Base-by-base conservation (phyloP, 23 red algal genomes). In the Gracilaria domingensis region DNA sequence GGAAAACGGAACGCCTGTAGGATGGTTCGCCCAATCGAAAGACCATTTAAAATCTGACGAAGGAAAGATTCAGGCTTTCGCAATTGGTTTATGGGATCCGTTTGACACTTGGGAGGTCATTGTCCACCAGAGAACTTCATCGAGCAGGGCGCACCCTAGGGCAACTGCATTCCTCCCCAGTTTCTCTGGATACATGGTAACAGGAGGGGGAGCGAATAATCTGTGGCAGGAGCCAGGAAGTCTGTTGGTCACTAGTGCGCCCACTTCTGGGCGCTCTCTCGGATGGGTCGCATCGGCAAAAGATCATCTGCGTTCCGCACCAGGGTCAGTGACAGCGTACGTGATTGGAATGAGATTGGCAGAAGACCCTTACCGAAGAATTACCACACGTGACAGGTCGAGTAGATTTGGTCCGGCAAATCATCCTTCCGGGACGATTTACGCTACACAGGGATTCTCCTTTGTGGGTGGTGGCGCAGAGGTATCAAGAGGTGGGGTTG, bases 51-150 rank as follows among this genome's bases (percentile, higher is more conserved):
- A 30, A 28, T 51, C 39, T 50, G 82, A 86, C 62, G 32, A 18
- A 40, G 82, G 82, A 48, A 26, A 72, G 28, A 86, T 86, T 71
- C 82, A 73, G 18, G 82, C 82, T 8, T 86, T 72, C 33, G 82
- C 82, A 14, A 36, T 86, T 50, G 82, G 60, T 25, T 28, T 86
- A 18, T 86, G 60, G 62, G 82, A 86, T 48, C 82, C 82, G 11
- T 70, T 67, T 33, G 38, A 86, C 66, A 23, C 39, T 70, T 86
- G 82, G 82, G 82, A 86, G 29, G 82, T 86, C 2, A 67, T 67
- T n/a, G 62, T 73, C 6, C 36, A 21, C 7, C 16, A 67, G 25
- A 49, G 8, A 47, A 69, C 33, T 24, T 86, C 82, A 86, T 44
- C 14, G n/a, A 28, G 12, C 21, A 61, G 60, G 37, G 38, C 60